Evolutionary conservation across 129 eudicot species (phyloP), one percentile per base, ranked within the genome.

Genomic region (Logfia minima): DNA sequence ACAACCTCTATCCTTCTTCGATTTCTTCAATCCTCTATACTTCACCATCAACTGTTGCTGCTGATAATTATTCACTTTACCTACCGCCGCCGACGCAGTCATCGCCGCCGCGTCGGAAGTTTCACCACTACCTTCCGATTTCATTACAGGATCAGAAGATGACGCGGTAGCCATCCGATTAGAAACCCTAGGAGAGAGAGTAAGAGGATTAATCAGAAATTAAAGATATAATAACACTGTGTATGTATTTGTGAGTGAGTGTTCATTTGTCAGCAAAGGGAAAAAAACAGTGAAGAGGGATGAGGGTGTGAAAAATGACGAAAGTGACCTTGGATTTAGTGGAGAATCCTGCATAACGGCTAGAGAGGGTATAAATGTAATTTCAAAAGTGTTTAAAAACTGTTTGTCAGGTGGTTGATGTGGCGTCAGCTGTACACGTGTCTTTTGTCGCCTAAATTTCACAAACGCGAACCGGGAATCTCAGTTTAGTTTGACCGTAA

Each of bases 1-100:
- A 73, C 94, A 91, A 0, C 99, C 97, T 63, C 99, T 80, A 68
- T 92, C 97, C 78, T 86, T 87, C 85, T 85, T 95, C 39, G 91
- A 88, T 70, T 87, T 95, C 88, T 95, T 95, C 70, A 86, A 41
- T 56, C 96, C 98, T 88, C 89, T 88, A 74, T 86, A 89, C 9
- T 86, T 74, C 71, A 89, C 78, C 79, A 92, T 77, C 26, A 81
- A 76, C 82, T 76, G 85, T 68, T 79, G 76, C 78, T 78, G 75
- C 77, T 78, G 85, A 56, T 81, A 80, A 69, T 52, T 86, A 77
- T 61, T 86, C 85, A 72, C 75, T 76, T 77, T 61, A 58, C 90
- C 76, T 83, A 80, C 75, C 59, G n/a, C 80, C 82, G 24, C 51
- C 35, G 65, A 78, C 51, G 77, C 70, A 59, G 18, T 71, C 71